phyloP scores from a whole-genome alignment of 495 filamentous ascomycete species.

The Penicillium crystallinum region DNA sequence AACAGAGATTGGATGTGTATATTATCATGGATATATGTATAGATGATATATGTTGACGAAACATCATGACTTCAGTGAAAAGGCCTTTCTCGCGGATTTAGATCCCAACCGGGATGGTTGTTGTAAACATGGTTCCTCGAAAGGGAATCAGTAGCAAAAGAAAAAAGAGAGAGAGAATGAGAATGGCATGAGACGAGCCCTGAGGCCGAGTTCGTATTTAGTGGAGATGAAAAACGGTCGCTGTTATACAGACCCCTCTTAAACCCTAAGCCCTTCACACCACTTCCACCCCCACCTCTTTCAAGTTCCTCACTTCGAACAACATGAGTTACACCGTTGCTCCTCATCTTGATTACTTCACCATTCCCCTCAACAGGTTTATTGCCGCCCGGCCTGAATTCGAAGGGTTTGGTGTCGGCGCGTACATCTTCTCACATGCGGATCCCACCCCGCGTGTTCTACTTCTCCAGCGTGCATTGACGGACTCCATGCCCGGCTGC shows the following conservation, averaged over 20 bases:
- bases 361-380: conserved; percentile 32
- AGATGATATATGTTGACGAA: neutral
- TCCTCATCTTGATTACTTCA: conserved; percentile 35
- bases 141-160: too few species aligned
- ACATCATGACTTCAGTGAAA: too few species aligned
- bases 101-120: too few species aligned
- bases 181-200: too few species aligned
- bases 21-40: too few species aligned
- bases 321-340: conserved; percentile 28
- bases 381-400: conserved; percentile 28
- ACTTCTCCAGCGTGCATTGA: conserved; percentile 47
- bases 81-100: too few species aligned
- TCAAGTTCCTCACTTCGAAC: neutral
- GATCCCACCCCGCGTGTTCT: conserved; percentile 31
- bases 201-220: too few species aligned
- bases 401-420: conserved; percentile 33
- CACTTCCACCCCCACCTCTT: neutral
- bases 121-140: too few species aligned
- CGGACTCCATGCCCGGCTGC: conserved; percentile 38
- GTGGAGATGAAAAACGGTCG: too few species aligned
- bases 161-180: too few species aligned
- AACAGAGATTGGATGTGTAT: neutral
- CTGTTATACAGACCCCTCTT: too few species aligned
- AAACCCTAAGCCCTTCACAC: too few species aligned
- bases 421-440: conserved; percentile 37